Evolutionary conservation across 176 grass and related monocot species (phyloP), one percentile per base, ranked within the genome.

Genomic region (Typha latifolia): DNA sequence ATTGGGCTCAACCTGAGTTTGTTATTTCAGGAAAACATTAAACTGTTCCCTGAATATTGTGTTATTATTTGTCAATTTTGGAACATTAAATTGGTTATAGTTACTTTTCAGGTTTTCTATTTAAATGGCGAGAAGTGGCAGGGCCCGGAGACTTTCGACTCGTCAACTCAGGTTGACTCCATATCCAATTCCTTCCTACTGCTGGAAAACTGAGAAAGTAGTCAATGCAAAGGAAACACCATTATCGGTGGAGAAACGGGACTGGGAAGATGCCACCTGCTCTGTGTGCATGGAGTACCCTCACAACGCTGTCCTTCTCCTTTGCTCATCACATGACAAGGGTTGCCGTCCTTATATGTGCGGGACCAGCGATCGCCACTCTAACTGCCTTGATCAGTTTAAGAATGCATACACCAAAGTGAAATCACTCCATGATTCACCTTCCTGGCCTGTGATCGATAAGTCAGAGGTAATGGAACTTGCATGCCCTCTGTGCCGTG

Each of bases 341-440:
- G 94, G 94, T 5, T 99, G 94, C 12, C 85, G 84, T 34, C 94
- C 94, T 78, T 99, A 93, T 79, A 99, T 93, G 89, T 99, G 94
- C 68, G 94, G 85, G 62, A 93, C 94, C 52, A 99, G 89, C 61
- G 78, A 78, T 56, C 81, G 86, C 43, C 86, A 93, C 79, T 99
- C 94, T 0, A 93, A 99, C 63, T 99, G 94, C 75, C 86, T 99
- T 4, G 94, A 99, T 82, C 94, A 90, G 74, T 99, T 93, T 71
- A 90, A 93, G 70, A 99, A 90, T 55, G 93, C 93, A 1, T 89
- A 88, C 73, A 84, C 88, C 57, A 99, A 93, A 68, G 81, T 79
- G 27, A 66, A 78, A 67, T 61, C 72, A 48, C 73, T 82, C 18
- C 75, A 64, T 43, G 37, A 43, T 43, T 43, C 37, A 43, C 37